These are phyloP conservation scores for Aspergillus campestris DNA, from an alignment of 495 filamentous ascomycete species.

Conservation along the genomic window DNA sequence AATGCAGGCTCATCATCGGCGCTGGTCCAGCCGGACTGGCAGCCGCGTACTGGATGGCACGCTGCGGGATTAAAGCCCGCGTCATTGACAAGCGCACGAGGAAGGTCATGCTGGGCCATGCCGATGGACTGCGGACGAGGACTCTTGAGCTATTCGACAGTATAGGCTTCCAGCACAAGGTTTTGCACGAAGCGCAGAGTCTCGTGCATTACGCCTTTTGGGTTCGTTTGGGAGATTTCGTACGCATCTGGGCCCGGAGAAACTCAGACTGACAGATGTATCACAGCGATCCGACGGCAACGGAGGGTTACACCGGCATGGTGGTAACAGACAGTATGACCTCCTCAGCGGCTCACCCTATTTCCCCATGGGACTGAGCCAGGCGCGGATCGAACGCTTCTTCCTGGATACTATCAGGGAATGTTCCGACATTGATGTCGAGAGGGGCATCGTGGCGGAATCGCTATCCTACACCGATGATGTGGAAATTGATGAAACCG, in stretches of 20 bases:
- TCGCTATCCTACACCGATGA: slow-evolving; percentile 37
- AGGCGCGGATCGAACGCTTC: slow-evolving; percentile 50
- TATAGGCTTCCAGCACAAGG: slow-evolving; percentile 53
- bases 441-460: slow-evolving; percentile 41
- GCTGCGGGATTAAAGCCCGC: slow-evolving; percentile 47
- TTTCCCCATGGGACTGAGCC: slow-evolving; percentile 43
- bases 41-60: slow-evolving; percentile 55
- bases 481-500: slow-evolving; percentile 25
- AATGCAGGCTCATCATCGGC: slow-evolving; percentile 44
- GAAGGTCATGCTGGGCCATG: slow-evolving; percentile 49
- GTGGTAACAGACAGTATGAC: slow-evolving; percentile 34
- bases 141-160: slow-evolving; percentile 59
- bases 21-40: slow-evolving; percentile 62
- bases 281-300: slow-evolving; percentile 27
- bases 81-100: slow-evolving; percentile 54
- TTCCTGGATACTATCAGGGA: slow-evolving; percentile 43
- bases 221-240: background rate
- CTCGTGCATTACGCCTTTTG: slow-evolving; percentile 35
- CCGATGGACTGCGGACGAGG: slow-evolving; percentile 51
- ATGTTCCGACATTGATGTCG: slow-evolving; percentile 39
- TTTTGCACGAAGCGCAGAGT: slow-evolving; percentile 51
- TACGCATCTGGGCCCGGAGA: no score
- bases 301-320: slow-evolving; percentile 38
- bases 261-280: background rate
- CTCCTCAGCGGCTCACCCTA: slow-evolving; percentile 46